Conservation (phyloP, 306 rosid species). For the Vigna reflexopilosa region DNA sequence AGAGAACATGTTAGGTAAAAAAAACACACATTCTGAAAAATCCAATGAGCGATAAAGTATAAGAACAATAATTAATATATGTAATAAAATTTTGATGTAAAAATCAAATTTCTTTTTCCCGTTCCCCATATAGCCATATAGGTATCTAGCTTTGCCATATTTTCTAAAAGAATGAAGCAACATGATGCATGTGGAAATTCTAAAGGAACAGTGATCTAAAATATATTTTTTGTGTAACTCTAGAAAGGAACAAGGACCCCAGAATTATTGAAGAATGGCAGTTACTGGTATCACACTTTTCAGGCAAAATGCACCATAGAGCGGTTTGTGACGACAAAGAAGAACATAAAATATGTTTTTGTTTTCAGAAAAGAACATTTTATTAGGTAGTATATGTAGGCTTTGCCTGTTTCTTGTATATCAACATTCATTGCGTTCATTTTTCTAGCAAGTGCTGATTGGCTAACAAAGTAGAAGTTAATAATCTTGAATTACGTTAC, state of each 20-base stretch:
- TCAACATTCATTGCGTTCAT: neutral
- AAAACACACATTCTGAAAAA: neutral
- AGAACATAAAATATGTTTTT: slow-evolving; percentile 17
- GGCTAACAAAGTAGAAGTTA: slow-evolving; percentile 27
- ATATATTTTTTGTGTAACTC: slow-evolving; percentile 50
- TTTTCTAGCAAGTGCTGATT: slow-evolving; percentile 33
- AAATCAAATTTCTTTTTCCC: neutral
- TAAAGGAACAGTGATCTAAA: slow-evolving; percentile 41
- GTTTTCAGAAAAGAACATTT: slow-evolving; percentile 41
- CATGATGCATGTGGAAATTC: slow-evolving; percentile 24
- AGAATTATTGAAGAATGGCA: slow-evolving; percentile 42
- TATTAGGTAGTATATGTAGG: slow-evolving; percentile 21
- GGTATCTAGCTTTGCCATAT: slow-evolving; percentile 34
- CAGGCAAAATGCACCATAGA: slow-evolving; percentile 45
- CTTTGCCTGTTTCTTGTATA: neutral
- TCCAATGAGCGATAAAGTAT: too few species aligned
- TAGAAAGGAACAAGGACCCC: slow-evolving; percentile 57
- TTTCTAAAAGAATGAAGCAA: slow-evolving; percentile 7
- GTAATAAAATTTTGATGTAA: neutral
- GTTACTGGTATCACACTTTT: slow-evolving; percentile 41
- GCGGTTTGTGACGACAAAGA: slow-evolving; percentile 44
- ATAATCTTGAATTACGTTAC: slow-evolving; percentile 1
- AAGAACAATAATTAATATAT: too few species aligned
- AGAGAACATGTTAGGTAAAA: neutral
- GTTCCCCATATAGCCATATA: neutral